Conservation (phyloP, 2,329 filamentous ascomycete genomes). For the Colletotrichum sidae region DNA sequence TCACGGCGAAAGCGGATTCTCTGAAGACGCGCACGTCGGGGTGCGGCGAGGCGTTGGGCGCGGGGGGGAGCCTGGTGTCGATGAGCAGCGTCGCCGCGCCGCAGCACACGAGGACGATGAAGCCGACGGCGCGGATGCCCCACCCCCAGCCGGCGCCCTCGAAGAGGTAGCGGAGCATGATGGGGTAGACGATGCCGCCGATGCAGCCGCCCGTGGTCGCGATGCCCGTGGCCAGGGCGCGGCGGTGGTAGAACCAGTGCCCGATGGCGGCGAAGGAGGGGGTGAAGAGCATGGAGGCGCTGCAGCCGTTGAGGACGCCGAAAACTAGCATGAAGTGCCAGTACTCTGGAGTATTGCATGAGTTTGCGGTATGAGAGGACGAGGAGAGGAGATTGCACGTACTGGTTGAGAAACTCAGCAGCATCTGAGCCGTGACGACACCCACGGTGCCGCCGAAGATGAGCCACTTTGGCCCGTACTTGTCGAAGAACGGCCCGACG, state of each 20-base stretch:
- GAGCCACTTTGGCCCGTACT: slow-evolving; percentile 80
- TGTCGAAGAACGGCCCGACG: slow-evolving; percentile 88
- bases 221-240: slow-evolving; percentile 84
- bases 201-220: slow-evolving; percentile 80
- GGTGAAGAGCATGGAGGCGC: slow-evolving; percentile 84
- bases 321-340: slow-evolving; percentile 90
- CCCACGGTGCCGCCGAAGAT: slow-evolving; percentile 75
- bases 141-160: slow-evolving; percentile 47
- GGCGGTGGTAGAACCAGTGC: slow-evolving; percentile 82
- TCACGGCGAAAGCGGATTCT: slow-evolving; percentile 70
- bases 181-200: slow-evolving; percentile 75
- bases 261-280: slow-evolving; percentile 82
- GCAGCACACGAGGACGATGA: slow-evolving; percentile 59
- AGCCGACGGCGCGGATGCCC: slow-evolving; percentile 61
- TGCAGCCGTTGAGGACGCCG: slow-evolving; percentile 78
- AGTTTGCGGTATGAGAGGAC: background rate
- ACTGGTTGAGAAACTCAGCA: slow-evolving; percentile 78
- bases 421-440: slow-evolving; percentile 71
- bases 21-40: slow-evolving; percentile 75
- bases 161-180: slow-evolving; percentile 64
- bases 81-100: slow-evolving; percentile 60
- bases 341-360: slow-evolving; percentile 62
- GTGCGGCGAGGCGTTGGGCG: slow-evolving; percentile 65
- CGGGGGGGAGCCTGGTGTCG: slow-evolving; percentile 70
- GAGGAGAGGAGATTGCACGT: slow-evolving; percentile 39